These are phyloP conservation scores for Apocynum venetum DNA, from an alignment of 257 asterid genomes.

Conservation along the genomic window DNA sequence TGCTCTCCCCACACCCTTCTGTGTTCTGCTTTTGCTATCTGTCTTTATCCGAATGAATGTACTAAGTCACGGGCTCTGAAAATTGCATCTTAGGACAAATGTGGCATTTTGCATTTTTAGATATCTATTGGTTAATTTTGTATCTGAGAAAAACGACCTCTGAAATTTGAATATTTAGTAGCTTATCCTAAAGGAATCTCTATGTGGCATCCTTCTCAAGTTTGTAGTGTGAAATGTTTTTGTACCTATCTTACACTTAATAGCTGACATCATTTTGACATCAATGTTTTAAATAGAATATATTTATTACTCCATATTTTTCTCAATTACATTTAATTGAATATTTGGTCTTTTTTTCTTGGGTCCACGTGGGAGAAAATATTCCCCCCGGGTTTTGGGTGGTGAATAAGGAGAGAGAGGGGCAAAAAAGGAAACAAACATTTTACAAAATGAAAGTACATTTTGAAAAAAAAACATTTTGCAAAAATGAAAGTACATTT, in stretches of 20 bases:
- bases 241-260: neutral
- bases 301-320: too few species aligned
- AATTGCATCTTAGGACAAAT: neutral
- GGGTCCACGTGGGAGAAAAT: too few species aligned
- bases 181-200: conserved; percentile 10
- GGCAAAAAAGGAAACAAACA: too few species aligned
- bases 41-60: neutral
- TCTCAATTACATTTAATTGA: neutral
- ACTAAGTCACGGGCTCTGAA: conserved; percentile 15
- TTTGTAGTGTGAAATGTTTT: neutral
- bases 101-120: conserved; percentile 4
- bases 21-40: neutral
- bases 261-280: neutral
- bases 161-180: neutral
- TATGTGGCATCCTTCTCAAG: neutral
- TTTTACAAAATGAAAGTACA: too few species aligned
- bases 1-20: neutral
- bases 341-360: neutral
- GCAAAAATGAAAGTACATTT: too few species aligned
- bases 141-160: neutral
- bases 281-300: neutral
- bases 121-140: neutral
- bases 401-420: too few species aligned
- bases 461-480: too few species aligned
- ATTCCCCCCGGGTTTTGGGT: too few species aligned